Percentiles rank a stretch among this genome's conserved stretches.
phyloP scores from a whole-genome alignment of 495 filamentous ascomycete genomes.

The Penicillium pulvis region DNA sequence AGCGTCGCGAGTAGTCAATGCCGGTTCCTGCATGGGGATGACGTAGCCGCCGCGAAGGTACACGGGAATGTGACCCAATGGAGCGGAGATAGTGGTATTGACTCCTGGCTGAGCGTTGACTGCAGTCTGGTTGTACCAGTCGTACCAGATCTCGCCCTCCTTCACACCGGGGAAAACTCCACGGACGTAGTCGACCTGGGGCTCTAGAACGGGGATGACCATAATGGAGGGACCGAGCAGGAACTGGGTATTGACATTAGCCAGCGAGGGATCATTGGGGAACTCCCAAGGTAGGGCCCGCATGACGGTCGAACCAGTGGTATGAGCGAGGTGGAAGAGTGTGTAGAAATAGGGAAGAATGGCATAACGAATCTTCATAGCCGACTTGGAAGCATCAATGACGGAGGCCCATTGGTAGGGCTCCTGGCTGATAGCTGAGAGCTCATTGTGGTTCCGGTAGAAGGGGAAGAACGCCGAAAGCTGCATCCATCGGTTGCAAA shows the following conservation, averaged over 20 bases:
- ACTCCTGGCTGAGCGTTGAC: constrained; percentile 57
- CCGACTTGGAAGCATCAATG: constrained; percentile 62
- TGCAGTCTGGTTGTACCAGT: constrained; percentile 70
- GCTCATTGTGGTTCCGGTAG: constrained; percentile 80
- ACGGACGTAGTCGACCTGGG: constrained; percentile 64
- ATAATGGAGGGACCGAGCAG: constrained; percentile 71
- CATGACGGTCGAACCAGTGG: constrained; percentile 73
- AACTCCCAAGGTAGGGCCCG: constrained; percentile 85
- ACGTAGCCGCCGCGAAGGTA: constrained; percentile 71
- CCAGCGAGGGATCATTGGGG: constrained; percentile 71
- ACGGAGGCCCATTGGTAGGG: constrained; percentile 75
- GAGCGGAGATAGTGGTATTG: constrained; percentile 74
- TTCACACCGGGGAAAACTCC: constrained; percentile 77
- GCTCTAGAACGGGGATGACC: constrained; percentile 71
- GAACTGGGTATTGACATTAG: constrained; percentile 72
- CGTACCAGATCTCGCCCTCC: constrained; percentile 71
- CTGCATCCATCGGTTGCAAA: constrained; percentile 88
- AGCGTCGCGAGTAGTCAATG: constrained; percentile 66
- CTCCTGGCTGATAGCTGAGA: constrained; percentile 67
- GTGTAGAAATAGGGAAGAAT: constrained; percentile 85
- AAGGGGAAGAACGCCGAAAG: constrained; percentile 85
- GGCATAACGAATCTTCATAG: constrained; percentile 74
- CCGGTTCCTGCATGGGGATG: constrained; percentile 70
- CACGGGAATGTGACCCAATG: constrained; percentile 78
- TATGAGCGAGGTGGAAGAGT: constrained; percentile 69